These are phyloP conservation scores for Tetracladium setigerum DNA, from an alignment of 495 filamentous ascomycete species.

Conservation along the genomic window DNA sequence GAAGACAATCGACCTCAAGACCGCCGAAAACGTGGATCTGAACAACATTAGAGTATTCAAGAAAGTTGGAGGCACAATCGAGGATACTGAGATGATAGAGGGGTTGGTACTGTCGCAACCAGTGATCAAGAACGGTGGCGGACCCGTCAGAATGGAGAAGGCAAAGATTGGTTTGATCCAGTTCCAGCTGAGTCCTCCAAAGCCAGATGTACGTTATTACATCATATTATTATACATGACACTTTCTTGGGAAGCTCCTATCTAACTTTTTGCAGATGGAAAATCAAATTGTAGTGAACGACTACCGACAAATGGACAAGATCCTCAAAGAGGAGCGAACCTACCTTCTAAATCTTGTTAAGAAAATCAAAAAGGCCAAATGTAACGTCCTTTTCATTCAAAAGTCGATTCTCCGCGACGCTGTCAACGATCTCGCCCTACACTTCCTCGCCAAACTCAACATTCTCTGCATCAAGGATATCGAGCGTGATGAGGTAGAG, in stretches of 20 bases:
- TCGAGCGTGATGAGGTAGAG: constrained; percentile 96
- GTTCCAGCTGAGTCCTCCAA: constrained; percentile 95
- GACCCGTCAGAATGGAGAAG: constrained; percentile 92
- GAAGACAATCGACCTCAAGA: constrained; percentile 90
- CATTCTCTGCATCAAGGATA: constrained; percentile 92
- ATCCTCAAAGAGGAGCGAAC: constrained; percentile 98
- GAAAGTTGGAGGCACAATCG: constrained; percentile 96
- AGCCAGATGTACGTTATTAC: constrained; percentile 71
- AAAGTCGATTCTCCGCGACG: constrained; percentile 95
- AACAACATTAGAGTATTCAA: constrained; percentile 95
- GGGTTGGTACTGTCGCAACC: constrained; percentile 88
- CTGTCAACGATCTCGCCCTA: constrained; percentile 92
- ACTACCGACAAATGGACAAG: constrained; percentile 99
- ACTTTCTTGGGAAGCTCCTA: neutral
- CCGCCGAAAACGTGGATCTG: constrained; percentile 91
- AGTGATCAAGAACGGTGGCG: constrained; percentile 88
- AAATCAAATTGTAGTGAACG: constrained; percentile 97
- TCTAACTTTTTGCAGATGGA: constrained; percentile 63
- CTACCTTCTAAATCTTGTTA: constrained; percentile 96
- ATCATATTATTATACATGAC: neutral
- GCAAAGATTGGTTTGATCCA: constrained; percentile 94
- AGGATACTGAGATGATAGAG: constrained; percentile 96
- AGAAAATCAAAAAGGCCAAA: constrained; percentile 99
- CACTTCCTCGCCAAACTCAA: constrained; percentile 97
- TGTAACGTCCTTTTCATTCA: constrained; percentile 98